Conservation (phyloP, 1,284 basidiomycete genomes). For the Cronartium ribicola region DNA sequence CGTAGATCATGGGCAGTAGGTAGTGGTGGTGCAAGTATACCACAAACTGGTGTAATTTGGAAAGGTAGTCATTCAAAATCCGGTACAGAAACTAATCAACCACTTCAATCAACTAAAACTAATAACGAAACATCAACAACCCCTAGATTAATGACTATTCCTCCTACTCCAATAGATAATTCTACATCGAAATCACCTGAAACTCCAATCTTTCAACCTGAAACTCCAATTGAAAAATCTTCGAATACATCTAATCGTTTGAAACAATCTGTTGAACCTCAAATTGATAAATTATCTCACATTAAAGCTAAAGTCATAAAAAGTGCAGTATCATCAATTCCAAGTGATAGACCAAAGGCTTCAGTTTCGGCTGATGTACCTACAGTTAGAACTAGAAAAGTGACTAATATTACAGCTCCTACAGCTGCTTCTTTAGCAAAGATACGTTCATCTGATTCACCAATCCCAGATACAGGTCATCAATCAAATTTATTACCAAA, state of each 20-base stretch:
- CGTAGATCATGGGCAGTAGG: conserved; percentile 28
- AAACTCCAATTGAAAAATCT: not conserved
- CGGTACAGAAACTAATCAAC: not conserved
- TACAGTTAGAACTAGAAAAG: conserved; percentile 10
- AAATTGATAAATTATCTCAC: not conserved
- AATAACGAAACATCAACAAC: not conserved
- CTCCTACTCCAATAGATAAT: not conserved
- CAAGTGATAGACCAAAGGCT: conserved; percentile 8
- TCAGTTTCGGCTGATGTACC: conserved; percentile 10
- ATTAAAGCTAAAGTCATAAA: not conserved
- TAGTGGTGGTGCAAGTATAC: conserved; percentile 24
- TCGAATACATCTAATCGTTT: not conserved
- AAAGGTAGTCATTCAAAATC: not conserved
- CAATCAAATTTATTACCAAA: not conserved
- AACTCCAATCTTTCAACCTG: not conserved
- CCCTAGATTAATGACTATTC: not conserved
- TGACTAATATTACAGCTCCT: conserved; percentile 26
- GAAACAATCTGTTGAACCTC: not conserved
- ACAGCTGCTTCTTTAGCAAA: conserved; percentile 38
- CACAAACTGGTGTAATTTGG: not conserved
- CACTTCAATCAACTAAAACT: not conserved
- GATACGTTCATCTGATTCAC: not conserved
- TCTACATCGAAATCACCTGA: not conserved
- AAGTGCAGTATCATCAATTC: not conserved
- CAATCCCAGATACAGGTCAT: not conserved